phyloP scores from a whole-genome alignment of 2,329 filamentous ascomycete genomes.

The Remersonia thermophila region DNA sequence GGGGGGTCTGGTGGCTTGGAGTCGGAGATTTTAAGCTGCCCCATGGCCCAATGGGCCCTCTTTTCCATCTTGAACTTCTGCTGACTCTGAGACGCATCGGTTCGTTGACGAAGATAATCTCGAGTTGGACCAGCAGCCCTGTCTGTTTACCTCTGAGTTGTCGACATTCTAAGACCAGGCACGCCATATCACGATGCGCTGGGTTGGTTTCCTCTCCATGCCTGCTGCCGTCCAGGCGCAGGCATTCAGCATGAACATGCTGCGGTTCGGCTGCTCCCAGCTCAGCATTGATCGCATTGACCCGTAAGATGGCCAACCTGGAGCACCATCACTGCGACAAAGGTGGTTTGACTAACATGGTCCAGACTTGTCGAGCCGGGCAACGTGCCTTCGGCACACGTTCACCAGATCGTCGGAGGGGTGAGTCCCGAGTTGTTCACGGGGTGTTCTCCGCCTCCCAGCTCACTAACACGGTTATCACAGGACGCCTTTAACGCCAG shows the following conservation, averaged over 20 bases:
- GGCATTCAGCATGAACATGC: conserved; percentile 11
- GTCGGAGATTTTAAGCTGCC: no score
- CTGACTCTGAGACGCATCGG: no score
- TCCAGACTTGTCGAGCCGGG: conserved; percentile 15
- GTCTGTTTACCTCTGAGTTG: no score
- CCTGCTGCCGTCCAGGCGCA: conserved; percentile 11
- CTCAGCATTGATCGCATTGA: conserved; percentile 19
- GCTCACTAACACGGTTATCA: background rate
- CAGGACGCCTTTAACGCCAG: conserved; percentile 22
- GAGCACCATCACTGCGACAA: background rate
- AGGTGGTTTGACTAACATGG: background rate
- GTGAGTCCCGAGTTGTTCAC: conserved; percentile 9
- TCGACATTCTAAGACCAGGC: no score
- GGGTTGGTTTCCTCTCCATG: conserved; percentile 8
- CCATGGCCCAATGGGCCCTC: no score
- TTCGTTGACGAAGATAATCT: no score
- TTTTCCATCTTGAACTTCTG: no score
- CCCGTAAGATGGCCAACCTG: conserved; percentile 6
- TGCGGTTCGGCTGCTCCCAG: conserved; percentile 18
- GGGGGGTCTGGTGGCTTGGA: no score
- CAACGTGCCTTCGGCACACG: conserved; percentile 13
- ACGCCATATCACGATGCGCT: conserved; percentile 8
- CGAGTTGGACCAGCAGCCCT: no score
- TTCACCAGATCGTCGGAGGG: conserved; percentile 17
- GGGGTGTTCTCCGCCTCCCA: no score